Evolutionary conservation across 2,329 filamentous ascomycete species (phyloP), one percentile per base, ranked within the genome.

Genomic region (Monosporascus sp.): DNA sequence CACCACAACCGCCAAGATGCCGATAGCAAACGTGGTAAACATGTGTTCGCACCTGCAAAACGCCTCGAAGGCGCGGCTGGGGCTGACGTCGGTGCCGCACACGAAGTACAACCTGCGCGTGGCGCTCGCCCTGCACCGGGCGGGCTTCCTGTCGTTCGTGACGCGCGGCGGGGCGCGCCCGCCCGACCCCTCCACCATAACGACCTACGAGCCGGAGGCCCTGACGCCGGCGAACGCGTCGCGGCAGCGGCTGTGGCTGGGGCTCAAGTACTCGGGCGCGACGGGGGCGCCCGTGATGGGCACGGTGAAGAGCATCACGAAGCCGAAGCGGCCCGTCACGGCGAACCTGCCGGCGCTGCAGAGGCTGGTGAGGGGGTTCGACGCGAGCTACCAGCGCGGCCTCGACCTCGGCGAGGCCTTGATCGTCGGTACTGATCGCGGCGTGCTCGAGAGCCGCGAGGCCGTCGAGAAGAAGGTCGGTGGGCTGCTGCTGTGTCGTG

Each of bases 1-100:
- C 27, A 24, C 36, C 19, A 38, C 38, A 36, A 40, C 48, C 45
- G 11, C 37, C 54, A 74, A 64, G 48, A 89, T 90, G 86, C 87
- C 84, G 64, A 81, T 96, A 73, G 77, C 82, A 68, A 84, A 87
- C 72, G 81, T 96, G 59, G 81, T 84, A 64, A 78, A 93, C 77
- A 84, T 92, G 74, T 95, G 90, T 80, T 91, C 91, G 61, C 91
- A 96, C 76, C 80, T 97, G 53, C 90, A 94, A 71, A 97, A 97
- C 77, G 90, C 89, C 61, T 88, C 88, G 53, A 85, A 85, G 65
- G 90, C 89, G n/a, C 85, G 87, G 1, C 84, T 97, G 0, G 89
- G 87, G 61, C 78, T 96, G 49, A 96, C 92, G 34, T 95, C 90
- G 7, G 81, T 96, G 58, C 85, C 87, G 46, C 86, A 87, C 75